Conservation (phyloP, 139 green algal genomes). For the Trebouxia sp. region DNA sequence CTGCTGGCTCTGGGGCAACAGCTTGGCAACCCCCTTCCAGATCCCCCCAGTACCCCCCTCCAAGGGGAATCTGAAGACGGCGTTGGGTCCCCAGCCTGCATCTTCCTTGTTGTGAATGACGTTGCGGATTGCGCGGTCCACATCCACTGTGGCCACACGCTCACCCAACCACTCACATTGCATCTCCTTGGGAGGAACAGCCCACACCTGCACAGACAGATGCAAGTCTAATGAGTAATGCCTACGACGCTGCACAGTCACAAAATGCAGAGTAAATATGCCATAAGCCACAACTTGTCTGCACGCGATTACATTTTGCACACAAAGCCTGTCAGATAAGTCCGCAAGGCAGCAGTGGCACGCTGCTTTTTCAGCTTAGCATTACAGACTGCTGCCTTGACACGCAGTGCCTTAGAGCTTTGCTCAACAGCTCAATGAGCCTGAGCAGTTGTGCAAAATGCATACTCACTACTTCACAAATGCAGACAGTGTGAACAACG, state of each 20-base stretch:
- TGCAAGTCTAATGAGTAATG: too few species aligned
- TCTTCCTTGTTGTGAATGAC: constrained; percentile 87
- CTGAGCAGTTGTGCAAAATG: too few species aligned
- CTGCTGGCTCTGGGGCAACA: constrained; percentile 77
- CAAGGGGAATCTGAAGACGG: constrained; percentile 86
- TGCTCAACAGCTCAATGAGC: too few species aligned
- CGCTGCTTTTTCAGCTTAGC: too few species aligned
- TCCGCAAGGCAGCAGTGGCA: not conserved
- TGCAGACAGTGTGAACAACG: too few species aligned
- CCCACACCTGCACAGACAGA: constrained; percentile 81
- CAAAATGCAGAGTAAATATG: too few species aligned
- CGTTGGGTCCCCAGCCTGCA: constrained; percentile 89
- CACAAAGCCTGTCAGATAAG: not conserved
- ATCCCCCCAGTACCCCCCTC: constrained; percentile 86
- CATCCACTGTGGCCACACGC: constrained; percentile 88
- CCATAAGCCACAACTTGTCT: too few species aligned
- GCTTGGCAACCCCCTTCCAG: constrained; percentile 83
- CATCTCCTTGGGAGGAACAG: constrained; percentile 80
- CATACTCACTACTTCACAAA: too few species aligned
- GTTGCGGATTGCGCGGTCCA: constrained; percentile 81
- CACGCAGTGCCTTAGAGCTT: too few species aligned
- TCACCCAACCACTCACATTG: constrained; percentile 93
- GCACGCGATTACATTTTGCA: too few species aligned
- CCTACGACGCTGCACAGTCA: too few species aligned
- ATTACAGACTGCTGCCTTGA: too few species aligned